Evolutionary conservation across 2,329 filamentous ascomycete species (phyloP), one percentile per base, ranked within the genome.

Genomic region (Pseudogymnoascus sp.): DNA sequence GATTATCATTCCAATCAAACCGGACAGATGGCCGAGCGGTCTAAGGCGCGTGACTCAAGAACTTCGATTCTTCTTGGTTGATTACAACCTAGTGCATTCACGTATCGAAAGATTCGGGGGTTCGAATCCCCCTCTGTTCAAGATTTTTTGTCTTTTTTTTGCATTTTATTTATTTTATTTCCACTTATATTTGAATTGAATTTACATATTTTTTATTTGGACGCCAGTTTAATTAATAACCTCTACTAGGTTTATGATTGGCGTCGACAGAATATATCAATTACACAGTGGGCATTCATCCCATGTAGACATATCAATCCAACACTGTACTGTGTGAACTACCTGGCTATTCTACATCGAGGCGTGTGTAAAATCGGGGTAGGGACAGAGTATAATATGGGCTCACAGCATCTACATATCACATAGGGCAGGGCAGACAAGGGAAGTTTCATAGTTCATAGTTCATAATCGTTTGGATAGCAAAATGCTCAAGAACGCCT

Each of bases 61-160:
- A 60, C 35, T 35, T 15, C n/a, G 19, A 38, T 60, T 60, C 57
- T 60, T 60, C 57, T n/a, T 21, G 11, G 57, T 60, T 17, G 57
- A 60, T 60, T 23, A 36, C 5, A 60, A 38, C 17, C 57, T 35
- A 38, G 57, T 36, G 57, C 17, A 35, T 60, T 60, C 57, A 60
- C 57, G 57, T 60, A 60, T 60, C 57, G 57, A 60, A 60, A 60
- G 57, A 60, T 60, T 17, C 57, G 57, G 57, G 57, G 57, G 57
- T 60, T 60, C 57, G 57, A 60, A 60, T 60, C 57, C 57, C 57
- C 57, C 57, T 60, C 57, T 60, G 57, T 60, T 60, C 57, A 60
- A 15, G 9, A 10, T 15, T 31, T 53, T 53, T 53, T 28, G 9
- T 50, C 1, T n/a, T n/a, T n/a, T n/a, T n/a, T n/a, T n/a, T n/a